Conservation (phyloP, 768 basidiomycete genomes). For the Lactifluus piperatus region DNA sequence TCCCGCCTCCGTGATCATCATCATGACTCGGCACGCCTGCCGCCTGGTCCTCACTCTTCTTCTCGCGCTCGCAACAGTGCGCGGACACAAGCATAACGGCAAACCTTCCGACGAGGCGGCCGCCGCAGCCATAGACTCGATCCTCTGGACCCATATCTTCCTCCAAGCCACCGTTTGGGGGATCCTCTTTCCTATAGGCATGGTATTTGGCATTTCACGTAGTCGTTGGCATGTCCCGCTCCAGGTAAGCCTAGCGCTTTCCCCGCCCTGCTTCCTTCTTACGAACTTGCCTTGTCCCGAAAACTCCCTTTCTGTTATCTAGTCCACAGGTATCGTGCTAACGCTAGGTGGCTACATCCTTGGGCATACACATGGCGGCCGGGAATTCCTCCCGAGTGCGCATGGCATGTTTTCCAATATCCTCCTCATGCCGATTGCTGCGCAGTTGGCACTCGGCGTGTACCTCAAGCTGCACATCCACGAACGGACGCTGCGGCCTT, state of each 20-base stretch:
- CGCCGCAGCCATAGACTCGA: conserved; percentile 60
- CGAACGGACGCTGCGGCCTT: conserved; percentile 64
- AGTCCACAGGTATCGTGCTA: conserved; percentile 56
- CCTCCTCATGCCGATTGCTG: conserved; percentile 51
- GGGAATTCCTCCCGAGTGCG: conserved; percentile 62
- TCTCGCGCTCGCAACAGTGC: conserved; percentile 20
- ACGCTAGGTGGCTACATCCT: conserved; percentile 69
- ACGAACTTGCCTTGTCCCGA: not conserved
- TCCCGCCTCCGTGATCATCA: not conserved
- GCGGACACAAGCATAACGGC: conserved; percentile 59
- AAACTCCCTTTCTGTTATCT: not conserved
- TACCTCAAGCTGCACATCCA: conserved; percentile 92
- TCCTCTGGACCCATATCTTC: conserved; percentile 77
- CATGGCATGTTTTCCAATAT: conserved; percentile 67
- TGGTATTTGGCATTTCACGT: conserved; percentile 65
- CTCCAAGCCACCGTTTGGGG: conserved; percentile 81
- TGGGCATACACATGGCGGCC: conserved; percentile 80
- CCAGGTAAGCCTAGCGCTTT: conserved; percentile 41
- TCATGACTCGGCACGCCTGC: not conserved
- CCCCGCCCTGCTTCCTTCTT: not conserved
- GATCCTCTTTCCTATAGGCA: conserved; percentile 75
- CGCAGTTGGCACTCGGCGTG: conserved; percentile 66
- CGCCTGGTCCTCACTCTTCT: not conserved
- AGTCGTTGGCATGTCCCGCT: conserved; percentile 90
- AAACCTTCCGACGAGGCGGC: conserved; percentile 53